Percentiles rank a stretch among this genome's conserved stretches.
These are phyloP conservation scores for Mycena latifolia DNA, from an alignment of 768 basidiomycete genomes.

Conservation along the genomic window DNA sequence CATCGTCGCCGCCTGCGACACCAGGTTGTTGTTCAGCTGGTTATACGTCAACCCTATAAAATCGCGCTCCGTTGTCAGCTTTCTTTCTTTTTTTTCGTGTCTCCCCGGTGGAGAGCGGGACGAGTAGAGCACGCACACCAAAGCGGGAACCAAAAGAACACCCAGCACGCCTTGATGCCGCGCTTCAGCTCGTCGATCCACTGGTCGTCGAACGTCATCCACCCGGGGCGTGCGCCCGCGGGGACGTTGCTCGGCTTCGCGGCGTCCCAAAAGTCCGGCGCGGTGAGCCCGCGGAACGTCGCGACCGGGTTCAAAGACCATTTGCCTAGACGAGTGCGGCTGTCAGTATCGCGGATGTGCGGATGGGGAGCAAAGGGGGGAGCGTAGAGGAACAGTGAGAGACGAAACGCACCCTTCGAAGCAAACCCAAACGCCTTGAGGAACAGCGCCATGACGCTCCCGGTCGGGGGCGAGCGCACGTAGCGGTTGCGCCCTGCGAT, in stretches of 20 bases:
- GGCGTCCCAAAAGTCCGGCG: constrained; percentile 77
- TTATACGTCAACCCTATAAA: constrained; percentile 82
- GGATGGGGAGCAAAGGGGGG: too few species aligned
- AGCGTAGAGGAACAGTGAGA: too few species aligned
- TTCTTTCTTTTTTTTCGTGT: too few species aligned
- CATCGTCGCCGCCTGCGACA: constrained; percentile 87
- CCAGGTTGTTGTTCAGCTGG: constrained; percentile 83
- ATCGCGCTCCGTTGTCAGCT: too few species aligned
- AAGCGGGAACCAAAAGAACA: constrained; percentile 71
- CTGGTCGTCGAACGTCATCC: constrained; percentile 84
- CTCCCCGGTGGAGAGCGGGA: too few species aligned
- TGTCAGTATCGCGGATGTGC: too few species aligned
- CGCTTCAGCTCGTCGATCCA: constrained; percentile 85
- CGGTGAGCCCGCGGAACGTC: constrained; percentile 62
- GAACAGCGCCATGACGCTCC: constrained; percentile 67
- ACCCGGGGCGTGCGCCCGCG: constrained; percentile 58
- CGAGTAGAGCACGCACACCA: constrained; percentile 54
- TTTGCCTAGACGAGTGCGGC: too few species aligned
- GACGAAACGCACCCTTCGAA: constrained; percentile 44
- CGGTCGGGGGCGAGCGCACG: constrained; percentile 67
- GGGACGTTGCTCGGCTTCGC: constrained; percentile 68
- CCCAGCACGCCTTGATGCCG: constrained; percentile 78
- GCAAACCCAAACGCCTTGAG: constrained; percentile 59
- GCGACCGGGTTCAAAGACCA: constrained; percentile 69
- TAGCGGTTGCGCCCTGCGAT: constrained; percentile 68